Evolutionary conservation across 768 basidiomycete species (phyloP).

Genomic region (Cystofilobasidium bisporidii): DNA sequence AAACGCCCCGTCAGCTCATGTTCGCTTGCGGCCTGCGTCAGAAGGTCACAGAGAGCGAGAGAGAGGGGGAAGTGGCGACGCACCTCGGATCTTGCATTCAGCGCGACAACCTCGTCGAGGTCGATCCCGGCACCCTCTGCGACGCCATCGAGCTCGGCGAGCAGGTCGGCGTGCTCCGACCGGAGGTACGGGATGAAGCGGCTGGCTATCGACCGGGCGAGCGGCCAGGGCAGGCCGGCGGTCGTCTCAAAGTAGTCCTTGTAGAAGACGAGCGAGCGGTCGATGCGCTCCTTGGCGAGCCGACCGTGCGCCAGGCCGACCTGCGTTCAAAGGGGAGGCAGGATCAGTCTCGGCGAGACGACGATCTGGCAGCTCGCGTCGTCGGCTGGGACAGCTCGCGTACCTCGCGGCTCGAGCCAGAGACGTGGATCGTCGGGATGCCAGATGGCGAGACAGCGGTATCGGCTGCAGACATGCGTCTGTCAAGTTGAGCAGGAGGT

Average conservation of each 20-base stretch:
- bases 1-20: no score
- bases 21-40: no score
- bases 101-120: neutral
- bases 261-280: neutral
- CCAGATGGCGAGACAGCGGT: neutral
- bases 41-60: no score
- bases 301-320: constrained; percentile 3
- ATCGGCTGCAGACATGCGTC: no score
- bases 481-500: no score
- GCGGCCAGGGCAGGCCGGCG: constrained; percentile 7
- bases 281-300: neutral
- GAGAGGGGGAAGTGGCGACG: no score
- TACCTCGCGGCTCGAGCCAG: neutral
- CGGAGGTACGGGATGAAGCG: neutral
- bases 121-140: constrained; percentile 14
- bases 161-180: neutral
- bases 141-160: constrained; percentile 16
- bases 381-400: neutral
- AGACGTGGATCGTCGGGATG: neutral
- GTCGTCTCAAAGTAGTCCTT: constrained; percentile 2
- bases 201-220: neutral
- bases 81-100: constrained; percentile 7
- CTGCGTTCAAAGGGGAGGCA: neutral
- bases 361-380: no score
- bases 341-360: neutral